phyloP scores from a whole-genome alignment of 495 filamentous ascomycete genomes.

The Neurospora sp. region DNA sequence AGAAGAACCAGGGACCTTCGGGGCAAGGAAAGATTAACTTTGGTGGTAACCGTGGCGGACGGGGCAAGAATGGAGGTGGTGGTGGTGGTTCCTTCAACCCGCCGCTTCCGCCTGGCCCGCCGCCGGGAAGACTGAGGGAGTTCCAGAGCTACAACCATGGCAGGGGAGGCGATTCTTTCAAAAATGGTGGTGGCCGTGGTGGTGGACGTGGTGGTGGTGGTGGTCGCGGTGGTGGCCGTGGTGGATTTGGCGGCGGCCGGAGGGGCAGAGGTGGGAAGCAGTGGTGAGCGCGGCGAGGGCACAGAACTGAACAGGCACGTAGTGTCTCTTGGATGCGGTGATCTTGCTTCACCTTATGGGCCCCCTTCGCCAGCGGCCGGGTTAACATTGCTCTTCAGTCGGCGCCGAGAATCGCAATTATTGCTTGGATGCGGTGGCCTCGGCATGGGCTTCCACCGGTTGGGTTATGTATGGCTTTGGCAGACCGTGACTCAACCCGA shows the following conservation, averaged over 20 bases:
- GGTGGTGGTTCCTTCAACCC: neutral
- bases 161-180: neutral
- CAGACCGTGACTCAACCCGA: neutral
- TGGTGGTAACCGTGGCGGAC: conserved; percentile 1
- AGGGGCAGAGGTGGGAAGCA: neutral
- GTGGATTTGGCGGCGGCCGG: neutral
- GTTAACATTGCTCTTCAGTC: neutral
- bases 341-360: neutral
- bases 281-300: neutral
- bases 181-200: neutral
- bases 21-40: conserved; percentile 21
- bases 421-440: neutral
- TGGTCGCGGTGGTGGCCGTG: neutral
- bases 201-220: neutral
- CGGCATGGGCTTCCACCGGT: neutral
- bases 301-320: neutral
- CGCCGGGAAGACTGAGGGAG: neutral
- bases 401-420: neutral
- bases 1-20: conserved; percentile 1
- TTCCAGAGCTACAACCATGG: neutral
- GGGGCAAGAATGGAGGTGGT: neutral
- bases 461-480: neutral
- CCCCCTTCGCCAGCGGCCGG: neutral
- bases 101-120: conserved; percentile 13
- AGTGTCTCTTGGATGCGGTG: neutral